Base-by-base conservation (phyloP, 208 protist genomes). In the Crithidia fasciculata region DNA sequence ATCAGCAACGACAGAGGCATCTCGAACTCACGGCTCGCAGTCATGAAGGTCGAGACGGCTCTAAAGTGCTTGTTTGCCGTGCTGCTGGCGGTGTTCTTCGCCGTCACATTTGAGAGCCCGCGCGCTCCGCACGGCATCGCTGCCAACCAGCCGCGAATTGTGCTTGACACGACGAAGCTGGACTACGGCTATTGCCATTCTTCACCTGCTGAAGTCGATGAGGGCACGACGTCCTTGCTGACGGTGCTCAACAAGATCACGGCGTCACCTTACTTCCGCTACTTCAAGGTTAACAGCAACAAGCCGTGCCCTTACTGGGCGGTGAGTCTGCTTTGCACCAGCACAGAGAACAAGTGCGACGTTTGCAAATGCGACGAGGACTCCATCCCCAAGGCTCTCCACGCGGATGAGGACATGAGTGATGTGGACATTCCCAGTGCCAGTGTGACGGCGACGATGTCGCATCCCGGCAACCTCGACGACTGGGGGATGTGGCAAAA, bases 261-360 rank as follows among this genome's bases (percentile, higher is more conserved):
- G 2, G 74, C 58, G 5, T 74, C 83, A 10, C 80, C 89, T 2
- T 97, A 89, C 84, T 97, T 96, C 78, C 89, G 91, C 52, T 97
- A 92, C 72, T 97, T 89, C 80, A 96, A 95, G 69, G 85, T 94
- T 5, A 95, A 94, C 77, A 86, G 80, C 16, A 88, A 94, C 28
- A 92, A 90, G 57, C 67, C 63, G 3, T 97, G 93, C 69, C 91
- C 90, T 12, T 97, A 92, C 61, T 97, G 93, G 93, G 93, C 84
- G 8, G 91, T 95, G 9, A 82, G 72, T 37, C 69, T 94, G 55
- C 69, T 95, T 37, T 97, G 93, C 80, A 94, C 80, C 41, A 82
- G 76, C 37, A 81, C 84, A 8, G 84, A 94, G 64, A 94, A 93
- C 72, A 81, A 76, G 40, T 97, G 93, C 60, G 70, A 87, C 39